Evolutionary conservation across 164 flowering plant species (phyloP), one percentile per base, ranked within the genome.

Genomic region (Kingdonia uniflora): DNA sequence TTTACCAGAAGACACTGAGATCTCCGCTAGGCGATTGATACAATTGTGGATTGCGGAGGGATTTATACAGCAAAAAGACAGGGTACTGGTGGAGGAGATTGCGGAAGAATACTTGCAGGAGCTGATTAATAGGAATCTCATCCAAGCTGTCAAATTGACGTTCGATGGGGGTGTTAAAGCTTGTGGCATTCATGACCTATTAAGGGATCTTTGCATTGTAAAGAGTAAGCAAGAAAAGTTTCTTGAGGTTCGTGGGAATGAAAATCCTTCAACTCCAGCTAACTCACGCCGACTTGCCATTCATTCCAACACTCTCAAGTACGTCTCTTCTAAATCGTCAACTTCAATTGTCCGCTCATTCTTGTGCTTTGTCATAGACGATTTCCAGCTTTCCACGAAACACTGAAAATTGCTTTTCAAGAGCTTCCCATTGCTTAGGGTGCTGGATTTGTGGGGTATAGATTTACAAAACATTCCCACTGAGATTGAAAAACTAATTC

Each of bases 401-500:
- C 29, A 24, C 38, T 29, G 37, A 2, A 39, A 29, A 29, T 29
- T 29, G 8, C 35, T 29, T 8, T 29, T 29, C 35, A 29, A 7
- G 33, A 20, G 20, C 12, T 47, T 37, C 25, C 22, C 42, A 42
- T 33, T 62, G 35, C 50, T 56, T 15, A 47, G 40, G 11, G 58
- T 63, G 17, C 2, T 63, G 23, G 24, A 51, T 33, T 17, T 60
- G 16, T 0, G 29, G n/a, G 10, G 19, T 35, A 6, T 10, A 5
- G 13, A 13, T 14, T 13, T 29, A 13, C 11, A 19, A 2, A 11
- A 20, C 4, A 1, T 19, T 41, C 51, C 64, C 0, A 16, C 14
- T 0, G 55, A 54, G 49, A 25, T 72, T 2, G 71, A 67, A 8
- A 41, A 46, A 0, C 58, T 72, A 1, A 14, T 60, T 20, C 66